phyloP scores from a whole-genome alignment of 2,329 filamentous ascomycete genomes.

The Tolypocladium ovalisporum region DNA sequence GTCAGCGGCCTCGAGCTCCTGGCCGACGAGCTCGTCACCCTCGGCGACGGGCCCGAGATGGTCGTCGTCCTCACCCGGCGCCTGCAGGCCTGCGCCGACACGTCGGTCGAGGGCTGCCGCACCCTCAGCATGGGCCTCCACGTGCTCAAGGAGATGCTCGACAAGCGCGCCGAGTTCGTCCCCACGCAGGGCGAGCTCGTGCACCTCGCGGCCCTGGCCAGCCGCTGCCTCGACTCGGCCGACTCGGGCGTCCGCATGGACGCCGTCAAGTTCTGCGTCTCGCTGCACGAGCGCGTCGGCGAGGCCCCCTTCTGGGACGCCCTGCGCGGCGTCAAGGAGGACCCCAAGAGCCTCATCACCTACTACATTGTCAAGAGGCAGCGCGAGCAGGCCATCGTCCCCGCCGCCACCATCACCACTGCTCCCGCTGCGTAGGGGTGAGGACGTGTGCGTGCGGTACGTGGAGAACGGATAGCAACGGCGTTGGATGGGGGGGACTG shows the following conservation, averaged over 20 bases:
- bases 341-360: slow-evolving; percentile 65
- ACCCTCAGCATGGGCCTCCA: slow-evolving; percentile 53
- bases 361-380: slow-evolving; percentile 70
- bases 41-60: slow-evolving; percentile 54
- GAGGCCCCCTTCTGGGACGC: slow-evolving; percentile 56
- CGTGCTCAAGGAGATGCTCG: slow-evolving; percentile 49
- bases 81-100: slow-evolving; percentile 30
- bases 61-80: slow-evolving; percentile 40
- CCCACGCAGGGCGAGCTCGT: slow-evolving; percentile 41
- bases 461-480: neutral
- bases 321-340: slow-evolving; percentile 54
- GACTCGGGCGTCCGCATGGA: slow-evolving; percentile 60
- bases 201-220: slow-evolving; percentile 38
- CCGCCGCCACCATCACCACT: neutral
- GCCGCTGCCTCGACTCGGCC: slow-evolving; percentile 46
- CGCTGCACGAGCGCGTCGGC: slow-evolving; percentile 52
- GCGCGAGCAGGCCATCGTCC: slow-evolving; percentile 31
- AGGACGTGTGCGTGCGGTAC: neutral
- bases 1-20: slow-evolving; percentile 64
- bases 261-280: slow-evolving; percentile 69
- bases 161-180: slow-evolving; percentile 33
- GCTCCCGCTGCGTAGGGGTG: neutral
- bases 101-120: slow-evolving; percentile 33
- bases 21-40: slow-evolving; percentile 57
- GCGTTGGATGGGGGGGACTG: neutral